phyloP scores from a whole-genome alignment of 331 rosid genomes.

The Acacia concinna region DNA sequence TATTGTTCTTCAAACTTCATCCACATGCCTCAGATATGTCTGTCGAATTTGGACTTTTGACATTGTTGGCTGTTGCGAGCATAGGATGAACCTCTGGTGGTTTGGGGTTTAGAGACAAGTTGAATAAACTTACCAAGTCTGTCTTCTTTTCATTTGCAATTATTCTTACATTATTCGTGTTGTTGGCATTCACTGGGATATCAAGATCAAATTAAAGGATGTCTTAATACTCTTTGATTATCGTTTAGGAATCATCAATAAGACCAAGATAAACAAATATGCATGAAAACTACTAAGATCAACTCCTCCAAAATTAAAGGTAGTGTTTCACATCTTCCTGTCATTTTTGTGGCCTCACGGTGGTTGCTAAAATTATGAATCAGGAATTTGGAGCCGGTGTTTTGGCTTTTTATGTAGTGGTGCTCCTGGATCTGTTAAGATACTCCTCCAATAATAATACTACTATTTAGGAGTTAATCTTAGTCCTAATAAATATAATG shows the following conservation, averaged over 20 bases:
- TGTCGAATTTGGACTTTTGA: neutral
- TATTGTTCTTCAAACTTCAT: constrained; percentile 20
- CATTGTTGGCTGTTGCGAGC: neutral
- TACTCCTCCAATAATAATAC: too few relatives aligned
- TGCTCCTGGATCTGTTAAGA: neutral
- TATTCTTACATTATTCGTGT: neutral
- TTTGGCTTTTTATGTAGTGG: neutral
- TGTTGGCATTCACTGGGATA: neutral
- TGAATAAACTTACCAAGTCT: neutral
- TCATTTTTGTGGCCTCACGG: neutral
- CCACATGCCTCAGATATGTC: neutral
- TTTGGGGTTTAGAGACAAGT: neutral
- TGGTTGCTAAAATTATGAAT: neutral
- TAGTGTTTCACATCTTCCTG: too few relatives aligned
- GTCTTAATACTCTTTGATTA: too few relatives aligned
- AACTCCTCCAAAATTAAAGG: too few relatives aligned
- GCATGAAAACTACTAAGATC: too few relatives aligned
- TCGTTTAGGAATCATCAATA: too few relatives aligned
- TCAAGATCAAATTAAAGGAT: neutral
- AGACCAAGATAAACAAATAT: too few relatives aligned
- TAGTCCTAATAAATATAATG: too few relatives aligned
- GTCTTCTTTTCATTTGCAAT: neutral
- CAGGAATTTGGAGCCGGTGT: neutral
- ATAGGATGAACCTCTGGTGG: neutral
- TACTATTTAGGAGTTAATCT: too few relatives aligned